phyloP scores from a whole-genome alignment of 1,284 basidiomycete genomes.

The Irpex sp. region DNA sequence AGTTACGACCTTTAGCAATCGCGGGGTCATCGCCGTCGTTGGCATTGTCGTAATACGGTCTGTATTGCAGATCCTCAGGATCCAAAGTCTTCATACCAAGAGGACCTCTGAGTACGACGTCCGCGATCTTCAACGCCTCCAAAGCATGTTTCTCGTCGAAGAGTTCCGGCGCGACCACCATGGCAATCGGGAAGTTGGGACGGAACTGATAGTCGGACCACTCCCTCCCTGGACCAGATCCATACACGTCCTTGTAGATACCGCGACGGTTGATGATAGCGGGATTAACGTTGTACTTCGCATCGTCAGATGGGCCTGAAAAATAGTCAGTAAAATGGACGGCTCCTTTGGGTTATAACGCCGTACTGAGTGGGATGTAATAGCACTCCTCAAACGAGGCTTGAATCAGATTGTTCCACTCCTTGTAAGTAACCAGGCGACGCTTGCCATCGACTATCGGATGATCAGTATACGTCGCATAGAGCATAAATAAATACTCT shows the following conservation, averaged over 20 bases:
- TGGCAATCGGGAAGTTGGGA: slow-evolving; percentile 92
- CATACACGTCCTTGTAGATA: slow-evolving; percentile 98
- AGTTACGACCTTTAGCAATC: slow-evolving; percentile 90
- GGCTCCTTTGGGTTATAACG: neutral
- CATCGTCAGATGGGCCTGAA: slow-evolving; percentile 69
- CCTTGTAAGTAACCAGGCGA: slow-evolving; percentile 79
- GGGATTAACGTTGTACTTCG: slow-evolving; percentile 68
- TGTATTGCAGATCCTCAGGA: slow-evolving; percentile 80
- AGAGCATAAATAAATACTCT: slow-evolving; percentile 26
- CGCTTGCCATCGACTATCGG: slow-evolving; percentile 67
- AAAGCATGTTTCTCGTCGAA: slow-evolving; percentile 84
- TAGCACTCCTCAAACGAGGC: slow-evolving; percentile 87
- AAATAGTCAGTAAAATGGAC: slow-evolving; percentile 5
- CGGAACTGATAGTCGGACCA: slow-evolving; percentile 97
- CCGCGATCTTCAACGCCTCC: slow-evolving; percentile 72
- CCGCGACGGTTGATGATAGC: slow-evolving; percentile 84
- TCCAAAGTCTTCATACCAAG: slow-evolving; percentile 95
- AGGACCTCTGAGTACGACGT: slow-evolving; percentile 75
- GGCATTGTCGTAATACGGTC: slow-evolving; percentile 87
- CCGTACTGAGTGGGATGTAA: slow-evolving; percentile 80
- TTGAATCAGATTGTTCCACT: slow-evolving; percentile 88
- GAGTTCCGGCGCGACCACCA: slow-evolving; percentile 95
- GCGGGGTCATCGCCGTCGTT: slow-evolving; percentile 82
- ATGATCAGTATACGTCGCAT: slow-evolving; percentile 5
- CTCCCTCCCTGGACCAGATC: slow-evolving; percentile 81